phyloP scores from a whole-genome alignment of 148 eudicot species.

The Limonium bicolor region DNA sequence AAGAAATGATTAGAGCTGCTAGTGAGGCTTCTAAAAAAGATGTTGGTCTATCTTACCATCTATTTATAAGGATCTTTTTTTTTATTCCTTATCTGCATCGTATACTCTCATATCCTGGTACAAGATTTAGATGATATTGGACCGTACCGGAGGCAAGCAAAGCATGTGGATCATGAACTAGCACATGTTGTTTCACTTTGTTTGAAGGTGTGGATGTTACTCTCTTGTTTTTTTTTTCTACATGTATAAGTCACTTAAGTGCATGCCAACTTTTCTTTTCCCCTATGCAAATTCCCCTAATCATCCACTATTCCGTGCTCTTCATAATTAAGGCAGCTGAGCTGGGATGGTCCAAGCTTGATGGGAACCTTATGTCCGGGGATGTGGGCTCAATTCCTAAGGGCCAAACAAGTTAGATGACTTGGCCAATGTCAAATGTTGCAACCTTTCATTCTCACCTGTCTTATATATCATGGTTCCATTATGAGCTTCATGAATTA shows the following conservation, averaged over 20 bases:
- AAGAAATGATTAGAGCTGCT: slow-evolving; percentile 94
- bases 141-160: slow-evolving; percentile 26
- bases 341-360: slow-evolving; percentile 37
- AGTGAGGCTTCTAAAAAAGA: slow-evolving; percentile 93
- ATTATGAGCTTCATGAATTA: too few relatives aligned
- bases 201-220: slow-evolving; percentile 40
- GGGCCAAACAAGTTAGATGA: slow-evolving; percentile 25
- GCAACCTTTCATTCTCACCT: too few relatives aligned
- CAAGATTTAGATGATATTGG: slow-evolving; percentile 24
- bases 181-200: slow-evolving; percentile 66
- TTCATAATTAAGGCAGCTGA: slow-evolving; percentile 70
- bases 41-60: slow-evolving; percentile 21
- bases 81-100: slow-evolving; percentile 1
- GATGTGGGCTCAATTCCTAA: slow-evolving; percentile 21
- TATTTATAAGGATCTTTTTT: not conserved
- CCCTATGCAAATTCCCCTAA: not conserved
- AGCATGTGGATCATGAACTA: slow-evolving; percentile 39
- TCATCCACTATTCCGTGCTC: slow-evolving; percentile 7
- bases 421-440: slow-evolving; percentile 18
- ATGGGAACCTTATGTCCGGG: slow-evolving; percentile 23
- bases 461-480: too few relatives aligned
- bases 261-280: not conserved
- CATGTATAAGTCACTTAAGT: not conserved
- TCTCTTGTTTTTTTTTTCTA: not conserved
- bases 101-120: slow-evolving; percentile 4